A percentile compares a stretch with the other conserved stretches of the same genome.
These are phyloP conservation scores for Aureobasidium vineae DNA, from an alignment of 2,329 filamentous ascomycete species.

Conservation along the genomic window DNA sequence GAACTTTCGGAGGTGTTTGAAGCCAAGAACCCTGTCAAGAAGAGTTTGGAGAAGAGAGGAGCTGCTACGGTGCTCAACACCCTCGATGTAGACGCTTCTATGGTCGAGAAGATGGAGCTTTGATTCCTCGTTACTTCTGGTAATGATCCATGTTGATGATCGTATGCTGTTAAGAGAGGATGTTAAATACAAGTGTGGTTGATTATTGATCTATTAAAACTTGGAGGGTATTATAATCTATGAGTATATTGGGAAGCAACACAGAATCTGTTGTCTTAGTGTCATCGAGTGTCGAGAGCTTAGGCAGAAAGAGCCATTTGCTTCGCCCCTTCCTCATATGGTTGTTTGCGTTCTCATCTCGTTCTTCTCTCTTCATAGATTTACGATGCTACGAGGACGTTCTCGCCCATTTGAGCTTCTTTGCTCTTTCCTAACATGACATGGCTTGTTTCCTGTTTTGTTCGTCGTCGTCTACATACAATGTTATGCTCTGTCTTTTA, in stretches of 20 bases:
- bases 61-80: constrained; percentile 23
- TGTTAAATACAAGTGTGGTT: not conserved
- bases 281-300: not conserved
- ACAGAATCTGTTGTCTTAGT: not conserved
- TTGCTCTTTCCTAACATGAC: no score
- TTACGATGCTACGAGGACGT: no score
- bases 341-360: no score
- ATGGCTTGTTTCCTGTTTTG: no score
- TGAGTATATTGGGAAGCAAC: not conserved
- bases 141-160: not conserved
- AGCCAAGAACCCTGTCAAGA: constrained; percentile 42
- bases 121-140: not conserved
- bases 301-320: not conserved
- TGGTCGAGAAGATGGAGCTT: constrained; percentile 19
- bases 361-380: no score
- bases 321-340: not conserved
- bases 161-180: not conserved
- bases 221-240: no score
- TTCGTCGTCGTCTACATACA: no score
- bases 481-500: no score
- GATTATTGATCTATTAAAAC: no score
- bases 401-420: no score
- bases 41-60: constrained; percentile 28
- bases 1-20: constrained; percentile 48
- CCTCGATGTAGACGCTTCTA: constrained; percentile 4